phyloP scores from a whole-genome alignment of 1,284 basidiomycete genomes.

The Coniferiporia weirii region DNA sequence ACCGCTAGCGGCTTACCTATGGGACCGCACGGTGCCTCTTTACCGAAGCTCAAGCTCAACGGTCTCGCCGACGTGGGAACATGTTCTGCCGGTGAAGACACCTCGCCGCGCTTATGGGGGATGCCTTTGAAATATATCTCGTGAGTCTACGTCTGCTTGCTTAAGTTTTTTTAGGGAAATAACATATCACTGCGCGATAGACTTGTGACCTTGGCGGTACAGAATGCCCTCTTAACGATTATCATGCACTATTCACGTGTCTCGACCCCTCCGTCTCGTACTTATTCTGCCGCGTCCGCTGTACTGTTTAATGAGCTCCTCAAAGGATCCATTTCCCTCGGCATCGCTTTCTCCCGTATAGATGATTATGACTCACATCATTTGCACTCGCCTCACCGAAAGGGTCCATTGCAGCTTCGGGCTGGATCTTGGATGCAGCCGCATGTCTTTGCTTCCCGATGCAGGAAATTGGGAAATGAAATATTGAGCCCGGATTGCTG shows the following conservation, averaged over 20 bases:
- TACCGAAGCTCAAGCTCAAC: conserved; percentile 14
- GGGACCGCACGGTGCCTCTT: not conserved
- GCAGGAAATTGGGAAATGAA: conserved; percentile 46
- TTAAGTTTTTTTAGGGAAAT: conserved; percentile 4
- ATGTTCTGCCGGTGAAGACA: conserved; percentile 9
- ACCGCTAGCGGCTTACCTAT: not conserved
- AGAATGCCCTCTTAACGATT: conserved; percentile 93
- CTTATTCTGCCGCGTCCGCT: conserved; percentile 90
- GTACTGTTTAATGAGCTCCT: conserved; percentile 92
- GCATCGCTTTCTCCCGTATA: conserved; percentile 55
- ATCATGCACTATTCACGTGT: conserved; percentile 96
- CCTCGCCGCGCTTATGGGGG: conserved; percentile 37
- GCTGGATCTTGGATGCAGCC: conserved; percentile 10
- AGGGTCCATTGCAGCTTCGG: conserved; percentile 9
- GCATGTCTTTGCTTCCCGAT: conserved; percentile 42
- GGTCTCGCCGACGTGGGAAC: conserved; percentile 7
- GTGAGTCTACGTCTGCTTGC: conserved; percentile 34
- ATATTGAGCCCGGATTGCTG: conserved; percentile 85
- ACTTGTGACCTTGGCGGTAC: conserved; percentile 88
- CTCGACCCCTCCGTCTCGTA: conserved; percentile 63
- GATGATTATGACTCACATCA: conserved; percentile 35
- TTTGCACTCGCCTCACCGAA: conserved; percentile 28
- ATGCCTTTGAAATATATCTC: conserved; percentile 60
- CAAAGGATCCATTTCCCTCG: conserved; percentile 87
- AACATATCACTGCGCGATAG: conserved; percentile 35